phyloP scores from a whole-genome alignment of 1,284 basidiomycete genomes.

The Heliocybe sulcata region DNA sequence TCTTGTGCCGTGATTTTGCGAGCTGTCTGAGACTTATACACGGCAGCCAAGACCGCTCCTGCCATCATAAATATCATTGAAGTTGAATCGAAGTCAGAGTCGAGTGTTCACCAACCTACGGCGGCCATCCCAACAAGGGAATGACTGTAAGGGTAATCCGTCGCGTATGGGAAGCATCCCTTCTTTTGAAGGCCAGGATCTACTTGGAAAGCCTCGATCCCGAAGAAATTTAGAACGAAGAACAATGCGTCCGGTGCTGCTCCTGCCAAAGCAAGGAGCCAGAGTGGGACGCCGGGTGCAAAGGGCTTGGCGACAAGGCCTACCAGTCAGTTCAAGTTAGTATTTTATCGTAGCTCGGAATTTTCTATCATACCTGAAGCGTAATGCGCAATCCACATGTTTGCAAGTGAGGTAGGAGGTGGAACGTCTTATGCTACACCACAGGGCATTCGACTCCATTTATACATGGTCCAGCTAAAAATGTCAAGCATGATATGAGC shows the following conservation, averaged over 20 bases:
- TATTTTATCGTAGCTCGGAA: neutral
- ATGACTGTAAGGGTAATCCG: slow-evolving; percentile 23
- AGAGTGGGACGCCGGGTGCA: slow-evolving; percentile 20
- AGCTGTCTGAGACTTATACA: slow-evolving; percentile 12
- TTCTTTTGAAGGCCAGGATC: slow-evolving; percentile 14
- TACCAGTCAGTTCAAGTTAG: slow-evolving; percentile 5
- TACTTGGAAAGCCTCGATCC: slow-evolving; percentile 22
- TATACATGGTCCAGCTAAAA: neutral
- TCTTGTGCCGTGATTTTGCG: slow-evolving; percentile 15
- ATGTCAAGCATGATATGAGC: neutral
- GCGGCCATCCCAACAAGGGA: slow-evolving; percentile 18
- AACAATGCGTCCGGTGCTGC: slow-evolving; percentile 20
- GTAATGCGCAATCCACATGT: slow-evolving; percentile 24
- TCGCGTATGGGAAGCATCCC: slow-evolving; percentile 23
- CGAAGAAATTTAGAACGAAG: slow-evolving; percentile 20
- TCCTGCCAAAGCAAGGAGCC: slow-evolving; percentile 19
- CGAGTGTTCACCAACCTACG: slow-evolving; percentile 10
- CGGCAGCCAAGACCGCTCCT: slow-evolving; percentile 14
- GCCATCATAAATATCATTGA: neutral
- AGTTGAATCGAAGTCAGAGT: neutral
- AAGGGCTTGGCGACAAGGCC: slow-evolving; percentile 22
- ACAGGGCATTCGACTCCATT: no score
- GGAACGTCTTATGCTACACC: no score
- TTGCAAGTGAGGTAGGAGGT: neutral
- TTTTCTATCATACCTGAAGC: slow-evolving; percentile 14